phyloP scores from a whole-genome alignment of 495 filamentous ascomycete species.

The Aspergillus avenaceus region DNA sequence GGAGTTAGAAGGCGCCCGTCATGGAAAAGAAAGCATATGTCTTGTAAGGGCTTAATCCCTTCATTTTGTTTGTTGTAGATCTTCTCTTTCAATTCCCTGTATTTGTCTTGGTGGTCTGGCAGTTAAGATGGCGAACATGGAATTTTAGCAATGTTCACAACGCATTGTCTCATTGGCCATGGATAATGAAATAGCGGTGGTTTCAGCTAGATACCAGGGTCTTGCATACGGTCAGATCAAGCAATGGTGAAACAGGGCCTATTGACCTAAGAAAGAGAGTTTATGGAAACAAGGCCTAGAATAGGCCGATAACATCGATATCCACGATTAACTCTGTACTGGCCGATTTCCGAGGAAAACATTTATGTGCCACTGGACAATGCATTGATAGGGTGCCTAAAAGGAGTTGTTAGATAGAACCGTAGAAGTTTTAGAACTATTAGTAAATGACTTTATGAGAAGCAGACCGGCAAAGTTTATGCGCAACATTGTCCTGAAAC shows the following conservation, averaged over 20 bases:
- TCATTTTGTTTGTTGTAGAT: not conserved
- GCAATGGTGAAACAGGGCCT: not conserved
- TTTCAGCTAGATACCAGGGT: not conserved
- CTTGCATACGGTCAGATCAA: not conserved
- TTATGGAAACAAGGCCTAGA: not conserved
- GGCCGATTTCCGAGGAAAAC: no score
- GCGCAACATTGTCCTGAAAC: not conserved
- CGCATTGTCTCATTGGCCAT: not conserved
- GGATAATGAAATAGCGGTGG: not conserved
- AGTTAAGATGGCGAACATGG: no score
- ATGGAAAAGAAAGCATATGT: slow-evolving; percentile 1
- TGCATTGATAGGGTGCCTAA: no score
- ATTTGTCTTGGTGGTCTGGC: no score
- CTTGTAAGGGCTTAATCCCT: not conserved
- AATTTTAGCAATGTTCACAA: not conserved
- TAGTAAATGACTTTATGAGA: not conserved
- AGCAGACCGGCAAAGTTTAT: not conserved
- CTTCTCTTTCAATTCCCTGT: not conserved
- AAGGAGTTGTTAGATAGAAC: no score
- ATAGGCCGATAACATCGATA: no score
- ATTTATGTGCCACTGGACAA: no score
- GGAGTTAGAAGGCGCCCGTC: not conserved
- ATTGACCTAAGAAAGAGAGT: not conserved
- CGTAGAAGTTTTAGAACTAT: no score
- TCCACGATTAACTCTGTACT: no score